phyloP scores from a whole-genome alignment of 306 rosid genomes.

The Rubus idaeus region DNA sequence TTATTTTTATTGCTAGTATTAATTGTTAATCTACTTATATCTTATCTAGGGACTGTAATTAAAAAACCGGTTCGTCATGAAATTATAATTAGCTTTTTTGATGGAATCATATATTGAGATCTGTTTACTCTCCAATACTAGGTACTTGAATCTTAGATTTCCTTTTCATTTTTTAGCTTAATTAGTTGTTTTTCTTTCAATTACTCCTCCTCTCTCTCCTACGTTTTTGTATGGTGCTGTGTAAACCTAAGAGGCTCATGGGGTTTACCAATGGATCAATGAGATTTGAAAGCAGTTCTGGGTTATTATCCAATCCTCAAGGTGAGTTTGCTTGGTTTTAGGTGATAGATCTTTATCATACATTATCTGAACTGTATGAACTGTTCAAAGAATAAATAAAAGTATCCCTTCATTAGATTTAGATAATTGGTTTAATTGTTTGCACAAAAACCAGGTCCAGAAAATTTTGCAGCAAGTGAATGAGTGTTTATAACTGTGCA shows the following conservation, averaged over 20 bases:
- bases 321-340: background rate
- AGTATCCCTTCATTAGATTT: background rate
- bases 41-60: slow-evolving; percentile 21
- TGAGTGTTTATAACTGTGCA: background rate
- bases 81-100: background rate
- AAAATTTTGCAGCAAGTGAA: background rate
- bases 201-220: background rate
- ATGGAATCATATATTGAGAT: background rate
- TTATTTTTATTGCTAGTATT: background rate
- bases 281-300: background rate
- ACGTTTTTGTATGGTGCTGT: background rate
- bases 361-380: background rate
- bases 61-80: background rate
- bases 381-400: background rate
- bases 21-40: background rate
- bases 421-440: background rate
- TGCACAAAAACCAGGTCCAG: background rate
- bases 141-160: background rate
- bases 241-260: background rate
- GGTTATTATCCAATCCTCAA: background rate
- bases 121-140: background rate
- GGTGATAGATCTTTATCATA: background rate
- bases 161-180: background rate
- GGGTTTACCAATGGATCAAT: background rate
- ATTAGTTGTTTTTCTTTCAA: background rate